Conservation (phyloP, 129 eudicot species). For the Escallonia herrerae region DNA sequence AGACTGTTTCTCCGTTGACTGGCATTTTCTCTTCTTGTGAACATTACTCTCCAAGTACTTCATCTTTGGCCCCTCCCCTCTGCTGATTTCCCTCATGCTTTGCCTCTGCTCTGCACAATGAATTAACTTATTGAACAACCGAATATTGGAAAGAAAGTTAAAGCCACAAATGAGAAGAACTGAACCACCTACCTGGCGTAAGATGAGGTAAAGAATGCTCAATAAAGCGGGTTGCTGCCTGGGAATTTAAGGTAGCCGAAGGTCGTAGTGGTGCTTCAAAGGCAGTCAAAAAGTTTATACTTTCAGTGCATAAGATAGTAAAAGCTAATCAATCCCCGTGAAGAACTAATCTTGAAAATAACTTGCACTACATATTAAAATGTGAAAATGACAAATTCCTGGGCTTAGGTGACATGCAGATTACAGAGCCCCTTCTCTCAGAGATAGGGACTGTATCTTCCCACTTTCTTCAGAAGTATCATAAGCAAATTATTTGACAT, state of each 20-base stretch:
- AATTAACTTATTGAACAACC: background rate
- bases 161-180: background rate
- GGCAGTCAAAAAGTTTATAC: background rate
- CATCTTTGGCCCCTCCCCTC: slow-evolving; percentile 30
- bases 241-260: slow-evolving; percentile 57
- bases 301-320: background rate
- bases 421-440: background rate
- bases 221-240: slow-evolving; percentile 87
- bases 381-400: background rate
- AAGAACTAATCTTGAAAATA: background rate
- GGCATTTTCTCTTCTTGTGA: slow-evolving; percentile 75
- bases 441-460: background rate
- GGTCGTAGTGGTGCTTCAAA: slow-evolving; percentile 81
- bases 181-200: slow-evolving; percentile 52
- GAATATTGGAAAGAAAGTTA: slow-evolving; percentile 3
- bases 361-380: background rate
- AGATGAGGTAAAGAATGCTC: slow-evolving; percentile 94
- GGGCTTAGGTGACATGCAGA: background rate
- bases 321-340: background rate
- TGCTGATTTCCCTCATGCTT: slow-evolving; percentile 76
- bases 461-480: background rate
- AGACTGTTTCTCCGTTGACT: slow-evolving; percentile 45
- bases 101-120: slow-evolving; percentile 67
- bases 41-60: slow-evolving; percentile 48
- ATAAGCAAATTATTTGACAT: background rate